Evolutionary conservation across 768 basidiomycete genomes (phyloP).

Genomic region (Lactarius pseudohatsudake): DNA sequence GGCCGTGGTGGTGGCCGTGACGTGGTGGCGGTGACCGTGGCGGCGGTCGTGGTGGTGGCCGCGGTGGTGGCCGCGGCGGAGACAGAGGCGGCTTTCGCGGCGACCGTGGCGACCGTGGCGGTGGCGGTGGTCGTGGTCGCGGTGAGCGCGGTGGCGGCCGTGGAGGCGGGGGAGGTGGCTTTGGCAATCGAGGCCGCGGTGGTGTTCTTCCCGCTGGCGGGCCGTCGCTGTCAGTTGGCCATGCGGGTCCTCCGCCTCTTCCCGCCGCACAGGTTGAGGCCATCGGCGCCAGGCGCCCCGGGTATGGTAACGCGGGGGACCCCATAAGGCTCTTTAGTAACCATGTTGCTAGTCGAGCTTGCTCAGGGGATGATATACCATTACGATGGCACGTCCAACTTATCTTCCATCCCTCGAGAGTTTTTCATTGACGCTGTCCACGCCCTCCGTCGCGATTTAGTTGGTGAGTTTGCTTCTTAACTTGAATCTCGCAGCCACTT

Average conservation of each 20-base stretch:
- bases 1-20: not conserved
- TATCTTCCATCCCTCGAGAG: not conserved
- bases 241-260: constrained; percentile 25
- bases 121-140: not conserved
- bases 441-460: constrained; percentile 32
- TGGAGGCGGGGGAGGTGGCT: constrained; percentile 6
- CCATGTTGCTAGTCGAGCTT: constrained; percentile 60
- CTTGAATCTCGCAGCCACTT: not conserved
- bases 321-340: constrained; percentile 48
- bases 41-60: constrained; percentile 3
- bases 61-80: constrained; percentile 33
- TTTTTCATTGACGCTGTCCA: not conserved
- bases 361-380: constrained; percentile 66
- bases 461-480: constrained; percentile 40
- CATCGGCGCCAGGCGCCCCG: constrained; percentile 66
- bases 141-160: constrained; percentile 33
- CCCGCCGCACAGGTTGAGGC: constrained; percentile 43
- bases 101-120: constrained; percentile 23
- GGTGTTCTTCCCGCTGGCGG: not conserved
- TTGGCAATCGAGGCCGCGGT: not conserved
- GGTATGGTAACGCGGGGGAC: constrained; percentile 57
- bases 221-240: not conserved
- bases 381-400: constrained; percentile 62
- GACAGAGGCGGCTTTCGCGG: not conserved
- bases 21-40: not conserved